These are phyloP conservation scores for Physcomitrellopsis africana DNA, from an alignment of 225 moss, liverwort and hornwort species.

Conservation along the genomic window DNA sequence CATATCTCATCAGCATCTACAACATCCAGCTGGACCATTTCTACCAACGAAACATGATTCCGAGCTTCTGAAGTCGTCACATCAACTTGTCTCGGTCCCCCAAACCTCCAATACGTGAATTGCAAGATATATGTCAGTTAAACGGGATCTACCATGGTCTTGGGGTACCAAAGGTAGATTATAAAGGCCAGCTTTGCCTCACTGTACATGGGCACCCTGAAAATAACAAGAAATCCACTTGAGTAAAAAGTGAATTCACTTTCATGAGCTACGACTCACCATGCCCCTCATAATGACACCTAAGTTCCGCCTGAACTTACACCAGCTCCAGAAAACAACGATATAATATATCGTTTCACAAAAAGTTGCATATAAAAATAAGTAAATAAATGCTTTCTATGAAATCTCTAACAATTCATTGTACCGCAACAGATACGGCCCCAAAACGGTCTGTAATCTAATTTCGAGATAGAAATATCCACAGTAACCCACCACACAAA, in stretches of 20 bases:
- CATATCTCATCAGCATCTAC: not conserved
- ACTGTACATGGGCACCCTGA: conserved; percentile 89
- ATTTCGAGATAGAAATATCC: not conserved
- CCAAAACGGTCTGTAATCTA: not conserved
- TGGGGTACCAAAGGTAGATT: conserved; percentile 89
- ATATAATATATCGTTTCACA: too few species aligned
- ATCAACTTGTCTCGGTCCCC: not conserved
- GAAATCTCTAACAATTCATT: not conserved
- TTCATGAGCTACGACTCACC: too few species aligned
- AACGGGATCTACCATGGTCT: conserved; percentile 65
- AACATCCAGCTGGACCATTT: not conserved
- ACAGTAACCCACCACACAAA: not conserved
- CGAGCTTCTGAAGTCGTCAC: not conserved
- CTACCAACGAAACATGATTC: not conserved
- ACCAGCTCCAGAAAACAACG: too few species aligned
- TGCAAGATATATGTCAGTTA: not conserved
- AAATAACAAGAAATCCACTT: not conserved
- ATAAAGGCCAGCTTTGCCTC: conserved; percentile 94
- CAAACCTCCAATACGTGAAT: not conserved
- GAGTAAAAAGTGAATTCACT: not conserved
- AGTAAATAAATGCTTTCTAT: not conserved
- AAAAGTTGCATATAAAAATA: too few species aligned
- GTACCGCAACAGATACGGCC: not conserved
- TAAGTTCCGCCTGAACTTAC: too few species aligned
- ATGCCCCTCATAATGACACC: too few species aligned